Base-by-base conservation (phyloP, 2,329 filamentous ascomycete species). In the Fusarium chaquense region DNA sequence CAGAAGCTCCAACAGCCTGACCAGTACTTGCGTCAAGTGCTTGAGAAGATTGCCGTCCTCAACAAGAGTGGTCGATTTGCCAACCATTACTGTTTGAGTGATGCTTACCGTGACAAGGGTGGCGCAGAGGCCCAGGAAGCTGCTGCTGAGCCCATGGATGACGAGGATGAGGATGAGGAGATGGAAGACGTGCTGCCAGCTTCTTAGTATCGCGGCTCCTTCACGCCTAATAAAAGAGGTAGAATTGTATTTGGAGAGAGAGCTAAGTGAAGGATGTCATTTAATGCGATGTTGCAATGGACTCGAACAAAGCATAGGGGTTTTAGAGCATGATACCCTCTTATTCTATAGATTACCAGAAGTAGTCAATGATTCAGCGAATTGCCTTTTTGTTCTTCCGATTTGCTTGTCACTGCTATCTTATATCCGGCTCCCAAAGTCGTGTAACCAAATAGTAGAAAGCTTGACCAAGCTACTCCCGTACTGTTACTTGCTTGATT, bases 11-110 rank as follows among this genome's bases (percentile, higher is more conserved):
- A 90, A 63, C 96, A 99, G 81, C 96, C 96, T 2, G 96, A 98
- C 78, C 90, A 91, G n/a, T 98, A 94, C 79, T 87, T 99, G 66
- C 93, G 95, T 57, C 89, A 96, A 77, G 91, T 90, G 1, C 82
- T 99, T 71, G 91, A 94, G 67, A 90, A 93, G 76, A 88, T 98
- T 63, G 95, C 93, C 0, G 88, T 92, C 22, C 82, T 97, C 65
- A 90, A 97, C 77, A 93, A 94, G 79, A 91, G 89, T 47, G 95
- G 95, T 28, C 87, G 89, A 5, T 97, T 97, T 77, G 91, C 93
- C 53, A 95, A 94, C 78, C 90, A 91, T 71, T 98, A 94, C 90
- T 91, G 91, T 72, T 82, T 98, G 60, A 93, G 91, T 76, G 91
- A 91, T 32, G 79, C 79, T 9, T 81, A 81, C 67, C 75, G 77